Conservation (phyloP, 2,329 filamentous ascomycete genomes). For the Phialemonium atrogriseum region DNA sequence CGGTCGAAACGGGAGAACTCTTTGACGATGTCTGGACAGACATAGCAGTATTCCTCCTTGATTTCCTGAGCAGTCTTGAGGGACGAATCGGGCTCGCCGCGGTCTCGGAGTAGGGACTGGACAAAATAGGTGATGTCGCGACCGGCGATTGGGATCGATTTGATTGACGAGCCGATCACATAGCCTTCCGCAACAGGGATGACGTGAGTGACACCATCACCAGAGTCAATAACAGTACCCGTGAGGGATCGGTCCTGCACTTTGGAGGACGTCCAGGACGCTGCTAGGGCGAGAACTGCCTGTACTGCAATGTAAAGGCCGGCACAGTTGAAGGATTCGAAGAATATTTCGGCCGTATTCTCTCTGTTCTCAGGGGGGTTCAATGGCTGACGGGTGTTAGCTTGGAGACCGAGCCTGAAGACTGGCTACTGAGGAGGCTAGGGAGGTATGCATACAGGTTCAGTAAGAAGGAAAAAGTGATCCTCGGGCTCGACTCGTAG, state of each 20-base stretch:
- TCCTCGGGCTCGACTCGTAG: conserved; percentile 96
- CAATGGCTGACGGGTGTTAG: conserved; percentile 57
- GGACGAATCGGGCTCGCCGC: conserved; percentile 92
- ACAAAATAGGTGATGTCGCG: conserved; percentile 99
- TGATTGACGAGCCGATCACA: conserved; percentile 97
- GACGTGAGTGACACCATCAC: conserved; percentile 97
- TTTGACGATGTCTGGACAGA: conserved; percentile 97
- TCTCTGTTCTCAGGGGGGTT: conserved; percentile 98
- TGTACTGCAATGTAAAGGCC: conserved; percentile 98
- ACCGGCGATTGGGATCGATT: conserved; percentile 95
- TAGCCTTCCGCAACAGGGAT: conserved; percentile 98
- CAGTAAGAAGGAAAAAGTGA: conserved; percentile 95
- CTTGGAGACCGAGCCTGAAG: not conserved
- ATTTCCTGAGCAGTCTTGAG: conserved; percentile 97
- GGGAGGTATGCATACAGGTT: conserved; percentile 59
- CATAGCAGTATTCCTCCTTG: conserved; percentile 98
- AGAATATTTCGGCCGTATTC: conserved; percentile 99
- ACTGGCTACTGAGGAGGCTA: not conserved
- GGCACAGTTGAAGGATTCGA: conserved; percentile 98
- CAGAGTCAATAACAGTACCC: conserved; percentile 96
- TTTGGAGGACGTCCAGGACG: conserved; percentile 98
- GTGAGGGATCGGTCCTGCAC: conserved; percentile 93
- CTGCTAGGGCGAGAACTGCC: conserved; percentile 89
- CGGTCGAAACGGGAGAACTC: conserved; percentile 92
- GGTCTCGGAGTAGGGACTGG: conserved; percentile 88